Conservation (phyloP, 306 rosid genomes). For the Lagenaria siceraria region DNA sequence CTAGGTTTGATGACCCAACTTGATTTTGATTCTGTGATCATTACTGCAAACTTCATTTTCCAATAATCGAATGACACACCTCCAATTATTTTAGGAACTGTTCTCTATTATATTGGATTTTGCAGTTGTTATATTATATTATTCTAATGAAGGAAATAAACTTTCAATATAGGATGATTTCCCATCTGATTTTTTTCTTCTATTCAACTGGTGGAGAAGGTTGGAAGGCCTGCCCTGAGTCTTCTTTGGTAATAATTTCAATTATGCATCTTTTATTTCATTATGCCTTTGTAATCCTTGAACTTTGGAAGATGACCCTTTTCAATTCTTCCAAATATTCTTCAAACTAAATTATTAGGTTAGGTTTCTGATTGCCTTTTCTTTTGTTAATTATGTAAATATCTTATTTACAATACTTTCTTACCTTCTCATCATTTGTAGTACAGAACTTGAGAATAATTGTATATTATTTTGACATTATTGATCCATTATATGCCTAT, state of each 20-base stretch:
- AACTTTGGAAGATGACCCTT: background rate
- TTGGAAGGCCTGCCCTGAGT: background rate
- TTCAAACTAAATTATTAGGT: background rate
- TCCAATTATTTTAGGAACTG: background rate
- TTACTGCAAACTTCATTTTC: background rate
- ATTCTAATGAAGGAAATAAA: background rate
- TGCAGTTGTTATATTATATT: background rate
- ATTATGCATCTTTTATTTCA: background rate
- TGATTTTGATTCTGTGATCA: slow-evolving; percentile 11
- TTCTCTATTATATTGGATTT: background rate
- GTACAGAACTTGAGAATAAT: background rate
- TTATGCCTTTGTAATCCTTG: background rate
- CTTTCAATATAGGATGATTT: background rate
- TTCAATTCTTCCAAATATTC: background rate
- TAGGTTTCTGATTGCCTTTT: background rate
- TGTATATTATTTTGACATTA: slow-evolving; percentile 12
- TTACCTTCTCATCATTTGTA: background rate
- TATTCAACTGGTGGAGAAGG: background rate
- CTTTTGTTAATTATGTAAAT: background rate
- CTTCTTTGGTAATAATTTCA: background rate
- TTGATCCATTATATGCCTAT: background rate
- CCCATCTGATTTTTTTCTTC: background rate
- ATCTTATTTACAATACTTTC: background rate
- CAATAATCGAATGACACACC: background rate
- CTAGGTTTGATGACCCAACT: slow-evolving; percentile 31